A percentile compares a stretch with the other conserved stretches of the same genome.
phyloP scores from a whole-genome alignment of 176 grass and related monocot species.

The Musa schizocarpa region DNA sequence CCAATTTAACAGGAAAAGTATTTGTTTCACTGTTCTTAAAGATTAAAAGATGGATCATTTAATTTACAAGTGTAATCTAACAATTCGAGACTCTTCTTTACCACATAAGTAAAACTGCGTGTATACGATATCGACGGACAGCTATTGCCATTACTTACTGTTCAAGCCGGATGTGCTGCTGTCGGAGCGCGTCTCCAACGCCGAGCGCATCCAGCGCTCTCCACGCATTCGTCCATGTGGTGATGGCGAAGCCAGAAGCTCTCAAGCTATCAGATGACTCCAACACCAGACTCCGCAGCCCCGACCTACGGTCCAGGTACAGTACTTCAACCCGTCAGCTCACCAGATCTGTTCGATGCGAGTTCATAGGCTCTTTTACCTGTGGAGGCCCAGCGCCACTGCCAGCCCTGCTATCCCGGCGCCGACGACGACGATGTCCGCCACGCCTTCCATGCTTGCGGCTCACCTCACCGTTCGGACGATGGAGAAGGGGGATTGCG shows the following conservation, averaged over 20 bases:
- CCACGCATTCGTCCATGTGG: slow-evolving; percentile 56
- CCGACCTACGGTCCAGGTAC: slow-evolving; percentile 29
- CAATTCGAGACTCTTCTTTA: too few relatives aligned
- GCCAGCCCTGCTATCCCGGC: slow-evolving; percentile 61
- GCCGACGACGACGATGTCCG: slow-evolving; percentile 52
- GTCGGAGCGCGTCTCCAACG: slow-evolving; percentile 49
- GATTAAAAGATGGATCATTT: too few relatives aligned
- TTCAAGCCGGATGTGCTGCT: slow-evolving; percentile 25
- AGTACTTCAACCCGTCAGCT: neutral
- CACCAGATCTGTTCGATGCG: too few relatives aligned
- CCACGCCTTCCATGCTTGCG: slow-evolving; percentile 9
- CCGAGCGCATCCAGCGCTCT: slow-evolving; percentile 61
- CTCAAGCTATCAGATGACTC: slow-evolving; percentile 59
- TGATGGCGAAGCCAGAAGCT: slow-evolving; percentile 42
- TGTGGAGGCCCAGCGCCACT: slow-evolving; percentile 47
- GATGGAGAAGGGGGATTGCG: too few relatives aligned
- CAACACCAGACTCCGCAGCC: slow-evolving; percentile 58
- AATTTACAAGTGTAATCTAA: too few relatives aligned
- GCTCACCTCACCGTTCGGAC: too few relatives aligned
- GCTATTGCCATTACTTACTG: neutral
- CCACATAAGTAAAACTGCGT: too few relatives aligned
- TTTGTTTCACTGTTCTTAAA: too few relatives aligned
- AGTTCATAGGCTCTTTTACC: slow-evolving; percentile 12
- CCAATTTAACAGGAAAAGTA: neutral
- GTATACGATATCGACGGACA: neutral